Percentiles rank a stretch among this genome's conserved stretches.
phyloP scores from a whole-genome alignment of 2,329 filamentous ascomycete species.

The Cercospora sojina region DNA sequence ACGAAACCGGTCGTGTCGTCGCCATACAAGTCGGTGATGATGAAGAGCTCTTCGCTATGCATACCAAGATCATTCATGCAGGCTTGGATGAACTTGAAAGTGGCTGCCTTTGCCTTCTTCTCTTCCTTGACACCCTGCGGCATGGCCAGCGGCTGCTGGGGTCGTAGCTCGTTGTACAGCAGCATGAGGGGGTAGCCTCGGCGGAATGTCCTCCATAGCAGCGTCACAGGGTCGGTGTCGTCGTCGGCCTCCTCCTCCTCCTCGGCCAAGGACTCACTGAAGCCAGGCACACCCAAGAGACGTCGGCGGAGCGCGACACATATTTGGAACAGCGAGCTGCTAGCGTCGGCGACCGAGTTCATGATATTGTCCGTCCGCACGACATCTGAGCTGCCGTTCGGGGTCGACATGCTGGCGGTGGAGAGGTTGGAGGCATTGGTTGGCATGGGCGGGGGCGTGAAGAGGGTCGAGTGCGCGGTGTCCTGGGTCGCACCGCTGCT shows the following conservation, averaged over 20 bases:
- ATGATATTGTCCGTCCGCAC: conserved; percentile 89
- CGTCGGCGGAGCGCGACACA: conserved; percentile 82
- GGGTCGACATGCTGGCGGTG: conserved; percentile 39
- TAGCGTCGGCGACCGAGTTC: conserved; percentile 92
- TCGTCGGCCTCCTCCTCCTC: conserved; percentile 68
- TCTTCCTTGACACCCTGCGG: conserved; percentile 58
- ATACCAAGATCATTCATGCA: conserved; percentile 81
- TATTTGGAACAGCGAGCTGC: conserved; percentile 90
- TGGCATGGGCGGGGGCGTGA: conserved; percentile 40
- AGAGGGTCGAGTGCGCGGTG: conserved; percentile 48
- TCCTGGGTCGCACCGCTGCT: conserved; percentile 51
- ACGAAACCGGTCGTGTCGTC: conserved; percentile 97
- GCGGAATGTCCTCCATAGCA: conserved; percentile 84
- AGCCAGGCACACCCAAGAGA: conserved; percentile 77
- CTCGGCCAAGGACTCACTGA: conserved; percentile 70
- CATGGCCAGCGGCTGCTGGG: conserved; percentile 59
- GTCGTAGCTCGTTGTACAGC: conserved; percentile 83
- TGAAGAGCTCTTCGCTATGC: conserved; percentile 78
- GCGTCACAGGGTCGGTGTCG: conserved; percentile 78
- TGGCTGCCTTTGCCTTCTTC: conserved; percentile 80
- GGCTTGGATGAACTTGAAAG: conserved; percentile 89
- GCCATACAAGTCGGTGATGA: conserved; percentile 86
- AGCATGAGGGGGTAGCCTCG: conserved; percentile 79
- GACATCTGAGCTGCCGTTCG: conserved; percentile 55
- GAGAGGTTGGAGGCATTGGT: conserved; percentile 29